Evolutionary conservation across 257 asterid species (phyloP), one percentile per base, ranked within the genome.

Genomic region (Forsythia viridissima): DNA sequence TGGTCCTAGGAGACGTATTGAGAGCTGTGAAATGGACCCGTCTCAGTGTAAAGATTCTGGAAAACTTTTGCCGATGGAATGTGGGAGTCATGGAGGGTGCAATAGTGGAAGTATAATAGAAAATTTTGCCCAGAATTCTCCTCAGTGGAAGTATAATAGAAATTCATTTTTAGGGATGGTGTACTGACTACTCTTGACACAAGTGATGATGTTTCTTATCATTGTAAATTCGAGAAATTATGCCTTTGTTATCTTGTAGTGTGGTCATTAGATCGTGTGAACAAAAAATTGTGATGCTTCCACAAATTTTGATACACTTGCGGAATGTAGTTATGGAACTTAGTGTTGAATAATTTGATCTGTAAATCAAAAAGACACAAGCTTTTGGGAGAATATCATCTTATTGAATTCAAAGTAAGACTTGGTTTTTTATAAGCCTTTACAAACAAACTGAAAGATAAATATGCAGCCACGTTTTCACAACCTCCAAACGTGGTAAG

Each of bases 241-340:
- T 95, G 98, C 84, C 97, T 95, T 80, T 87, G 94, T 85, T 86
- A 85, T 75, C 92, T 95, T 85, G 85, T 90, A 85, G 94, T 88
- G 84, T 90, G 94, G 67, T 51, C 78, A 69, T 72, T 77, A 72
- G 83, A 44, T 72, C 87, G 80, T 30, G 34, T 30, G 34, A 30
- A 30, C 34, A 30, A 30, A 0, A 83, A 59, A 59, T 69, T 55
- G 80, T 67, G 76, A 69, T 61, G 4, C 52, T 63, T 79, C 85
- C 81, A 81, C 87, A 85, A 85, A 21, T 89, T 88, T 87, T 90
- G 89, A 72, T 80, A 71, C 80, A 82, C 81, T 87, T 85, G 91
- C 88, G 86, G 88, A 74, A 68, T 76, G 41, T 34, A 38, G 76
- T 18, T 43, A 21, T 76, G 34, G 34, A 30, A 30, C 34, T 30